Evolutionary conservation across 176 grass and related monocot genomes (phyloP).

Genomic region (Ensete glaucum): DNA sequence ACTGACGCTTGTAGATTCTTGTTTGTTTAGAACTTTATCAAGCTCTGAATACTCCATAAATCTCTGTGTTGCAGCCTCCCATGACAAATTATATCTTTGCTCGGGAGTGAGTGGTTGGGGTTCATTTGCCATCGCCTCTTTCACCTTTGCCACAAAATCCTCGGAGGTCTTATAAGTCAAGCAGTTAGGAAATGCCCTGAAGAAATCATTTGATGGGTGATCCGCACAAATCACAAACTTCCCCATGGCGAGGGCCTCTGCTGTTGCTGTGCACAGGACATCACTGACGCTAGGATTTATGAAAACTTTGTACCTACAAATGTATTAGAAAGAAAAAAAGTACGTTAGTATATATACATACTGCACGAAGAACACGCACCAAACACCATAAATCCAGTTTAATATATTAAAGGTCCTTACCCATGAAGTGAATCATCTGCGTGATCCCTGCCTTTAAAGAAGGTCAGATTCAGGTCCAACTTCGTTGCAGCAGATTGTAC

Average conservation of each 20-base stretch:
- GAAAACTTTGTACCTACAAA: conserved; percentile 82
- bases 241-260: conserved; percentile 77
- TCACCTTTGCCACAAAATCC: conserved; percentile 65
- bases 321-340: conserved; percentile 7
- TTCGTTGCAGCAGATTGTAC: conserved; percentile 56
- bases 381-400: too few species aligned
- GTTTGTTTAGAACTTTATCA: conserved; percentile 43
- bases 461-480: conserved; percentile 63
- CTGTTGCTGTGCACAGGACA: conserved; percentile 71
- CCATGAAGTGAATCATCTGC: conserved; percentile 74
- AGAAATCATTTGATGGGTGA: conserved; percentile 94
- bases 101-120: conserved; percentile 59
- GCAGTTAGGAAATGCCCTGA: conserved; percentile 75
- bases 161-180: conserved; percentile 61
- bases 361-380: too few species aligned
- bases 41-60: conserved; percentile 87
- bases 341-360: neutral
- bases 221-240: conserved; percentile 87
- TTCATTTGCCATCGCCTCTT: conserved; percentile 77
- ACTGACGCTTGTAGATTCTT: neutral
- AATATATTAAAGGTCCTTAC: conserved; percentile 23
- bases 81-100: conserved; percentile 69
- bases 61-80: conserved; percentile 83
- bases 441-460: conserved; percentile 80
- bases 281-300: conserved; percentile 87